Conservation (phyloP, 495 filamentous ascomycete species). For the Aspergillus bertholletiae region DNA sequence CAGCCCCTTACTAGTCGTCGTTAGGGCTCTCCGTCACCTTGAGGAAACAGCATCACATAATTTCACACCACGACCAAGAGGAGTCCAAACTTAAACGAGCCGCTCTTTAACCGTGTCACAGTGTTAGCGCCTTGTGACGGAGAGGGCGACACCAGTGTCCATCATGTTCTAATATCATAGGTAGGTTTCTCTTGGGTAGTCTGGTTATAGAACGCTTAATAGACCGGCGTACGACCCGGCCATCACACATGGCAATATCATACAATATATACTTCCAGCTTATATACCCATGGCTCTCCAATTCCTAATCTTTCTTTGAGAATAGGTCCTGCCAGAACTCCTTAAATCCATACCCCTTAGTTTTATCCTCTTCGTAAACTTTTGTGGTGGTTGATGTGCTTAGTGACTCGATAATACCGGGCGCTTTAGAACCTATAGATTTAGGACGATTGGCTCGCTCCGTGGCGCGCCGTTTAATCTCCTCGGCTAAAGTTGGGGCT, state of each 20-base stretch:
- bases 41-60: too few relatives aligned
- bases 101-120: too few relatives aligned
- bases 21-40: too few relatives aligned
- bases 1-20: too few relatives aligned
- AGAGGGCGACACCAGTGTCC: too few relatives aligned
- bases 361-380: conserved; percentile 68
- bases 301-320: conserved; percentile 27
- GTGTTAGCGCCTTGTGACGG: too few relatives aligned
- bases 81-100: too few relatives aligned
- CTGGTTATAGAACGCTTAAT: background rate
- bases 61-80: too few relatives aligned
- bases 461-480: conserved; percentile 67
- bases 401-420: conserved; percentile 52
- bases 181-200: background rate
- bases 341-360: conserved; percentile 73
- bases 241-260: background rate
- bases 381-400: conserved; percentile 46
- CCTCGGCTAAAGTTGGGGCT: conserved; percentile 67
- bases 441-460: conserved; percentile 41
- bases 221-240: background rate
- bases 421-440: conserved; percentile 27
- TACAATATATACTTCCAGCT: conserved; percentile 1
- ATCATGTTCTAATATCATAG: background rate
- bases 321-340: conserved; percentile 88
- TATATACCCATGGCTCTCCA: background rate